Base-by-base conservation (phyloP, 805 yeast genomes). In the Metschnikowia shivogae region DNA sequence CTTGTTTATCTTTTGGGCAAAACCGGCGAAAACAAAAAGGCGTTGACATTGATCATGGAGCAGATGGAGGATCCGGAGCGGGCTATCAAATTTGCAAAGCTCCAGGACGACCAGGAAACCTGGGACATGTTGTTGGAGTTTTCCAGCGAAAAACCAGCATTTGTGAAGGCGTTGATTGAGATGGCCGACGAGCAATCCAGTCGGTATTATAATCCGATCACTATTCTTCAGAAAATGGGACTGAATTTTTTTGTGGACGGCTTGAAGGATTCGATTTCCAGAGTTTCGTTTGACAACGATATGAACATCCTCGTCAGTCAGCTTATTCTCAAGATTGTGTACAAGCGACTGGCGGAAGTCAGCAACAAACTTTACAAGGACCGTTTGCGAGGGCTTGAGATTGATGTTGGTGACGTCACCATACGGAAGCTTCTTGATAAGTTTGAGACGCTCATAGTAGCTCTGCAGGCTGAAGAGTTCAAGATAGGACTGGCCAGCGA, bases 1-100 rank as follows among this genome's bases (percentile, higher is more conserved):
- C 70, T 89, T 34, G 95, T 93, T 0, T 89, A 80, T 57, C 64
- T 93, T 27, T 73, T 88, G 49, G 95, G 96, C 4, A 80, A 81
- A 55, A 82, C 86, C 22, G 98, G 99, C 1, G 86, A 86, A 53
- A 80, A 82, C 45, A 76, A 75, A 49, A 77, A 80, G 49, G 98
- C 98, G 0, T 65, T 92, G 55, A 76, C 72, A 46, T 68, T 93
- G 35, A 89, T 93, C 12, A 81, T 89, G 33, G 84, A 86, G 51
- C 77, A 86, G 54, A 65, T 90, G 42, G 74, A 83, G 44, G 93
- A 92, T 59, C 92, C 96, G 0, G 76, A 77, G 34, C 73, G 78
- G 51, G 98, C 98, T 0, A 85, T 93, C 20, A 75, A 74, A 13
- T 93, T 89, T 72, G 93, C 90, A 1, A 76, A 73, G 41, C 73